phyloP scores from a whole-genome alignment of 2,329 filamentous ascomycete genomes.

The Fonsecaea multimorphosa region DNA sequence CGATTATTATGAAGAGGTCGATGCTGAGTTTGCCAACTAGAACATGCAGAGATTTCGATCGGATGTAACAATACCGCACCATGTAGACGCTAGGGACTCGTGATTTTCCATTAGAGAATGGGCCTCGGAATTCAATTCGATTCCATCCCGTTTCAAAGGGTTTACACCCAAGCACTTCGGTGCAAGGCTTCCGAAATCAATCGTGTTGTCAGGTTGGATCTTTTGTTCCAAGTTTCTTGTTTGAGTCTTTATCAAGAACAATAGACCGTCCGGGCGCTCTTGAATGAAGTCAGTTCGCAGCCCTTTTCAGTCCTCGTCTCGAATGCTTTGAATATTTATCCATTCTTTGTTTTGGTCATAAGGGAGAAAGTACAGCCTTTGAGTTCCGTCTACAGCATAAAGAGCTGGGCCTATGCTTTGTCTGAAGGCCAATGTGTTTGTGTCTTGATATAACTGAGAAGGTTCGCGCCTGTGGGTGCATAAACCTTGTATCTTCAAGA shows the following conservation, averaged over 20 bases:
- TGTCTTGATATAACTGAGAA: background rate
- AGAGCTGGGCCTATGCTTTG: background rate
- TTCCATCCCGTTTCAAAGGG: background rate
- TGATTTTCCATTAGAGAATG: background rate
- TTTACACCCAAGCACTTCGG: background rate
- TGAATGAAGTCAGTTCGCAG: background rate
- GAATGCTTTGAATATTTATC: background rate
- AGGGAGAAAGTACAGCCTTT: background rate
- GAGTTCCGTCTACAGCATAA: background rate
- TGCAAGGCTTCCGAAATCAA: background rate
- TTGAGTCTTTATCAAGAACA: background rate
- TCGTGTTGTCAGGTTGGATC: background rate
- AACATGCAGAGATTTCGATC: background rate
- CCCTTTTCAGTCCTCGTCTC: background rate
- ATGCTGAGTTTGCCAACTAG: constrained; percentile 70
- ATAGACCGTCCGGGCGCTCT: background rate
- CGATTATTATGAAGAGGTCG: constrained; percentile 82
- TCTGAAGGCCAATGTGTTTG: background rate
- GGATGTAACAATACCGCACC: background rate
- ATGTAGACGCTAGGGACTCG: background rate
- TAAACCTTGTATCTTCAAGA: background rate
- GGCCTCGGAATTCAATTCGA: background rate
- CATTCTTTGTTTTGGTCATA: background rate
- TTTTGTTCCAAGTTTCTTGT: background rate
- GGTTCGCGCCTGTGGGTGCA: background rate